A percentile compares a stretch with the other conserved stretches of the same genome.
Evolutionary conservation across 108 stramenopile species (phyloP).

Genomic region (Cyclotella cryptica): DNA sequence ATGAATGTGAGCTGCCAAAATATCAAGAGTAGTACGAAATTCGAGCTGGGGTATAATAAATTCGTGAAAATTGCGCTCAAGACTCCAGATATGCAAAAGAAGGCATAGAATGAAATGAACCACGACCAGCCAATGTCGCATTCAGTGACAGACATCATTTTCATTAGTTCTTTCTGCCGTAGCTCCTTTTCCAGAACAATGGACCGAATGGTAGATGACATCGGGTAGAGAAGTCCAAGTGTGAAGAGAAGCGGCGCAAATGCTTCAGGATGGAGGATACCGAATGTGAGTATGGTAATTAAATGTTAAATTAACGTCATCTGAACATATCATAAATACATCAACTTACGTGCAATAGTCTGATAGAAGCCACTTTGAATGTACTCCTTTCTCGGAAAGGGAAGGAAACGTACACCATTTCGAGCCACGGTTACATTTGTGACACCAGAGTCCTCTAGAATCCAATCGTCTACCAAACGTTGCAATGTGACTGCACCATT

Average conservation of each 20-base stretch:
- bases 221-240: conserved; percentile 77
- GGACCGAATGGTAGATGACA: conserved; percentile 65
- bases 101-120: conserved; percentile 67
- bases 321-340: not conserved
- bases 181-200: conserved; percentile 78
- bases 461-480: conserved; percentile 77
- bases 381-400: conserved; percentile 71
- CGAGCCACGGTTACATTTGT: conserved; percentile 30
- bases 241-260: conserved; percentile 56
- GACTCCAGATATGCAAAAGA: conserved; percentile 64
- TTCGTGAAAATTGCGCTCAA: conserved; percentile 56
- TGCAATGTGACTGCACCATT: conserved; percentile 82
- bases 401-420: conserved; percentile 64
- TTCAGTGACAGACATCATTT: conserved; percentile 88
- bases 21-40: conserved; percentile 52
- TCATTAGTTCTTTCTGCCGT: conserved; percentile 89
- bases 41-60: conserved; percentile 60
- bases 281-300: not conserved
- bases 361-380: conserved; percentile 67
- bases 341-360: conserved; percentile 32
- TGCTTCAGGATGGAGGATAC: not conserved
- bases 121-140: conserved; percentile 69
- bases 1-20: conserved; percentile 67
- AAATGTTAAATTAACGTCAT: not conserved
- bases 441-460: conserved; percentile 60